Base-by-base conservation (phyloP, 805 yeast species). In the Candida tammaniensis region DNA sequence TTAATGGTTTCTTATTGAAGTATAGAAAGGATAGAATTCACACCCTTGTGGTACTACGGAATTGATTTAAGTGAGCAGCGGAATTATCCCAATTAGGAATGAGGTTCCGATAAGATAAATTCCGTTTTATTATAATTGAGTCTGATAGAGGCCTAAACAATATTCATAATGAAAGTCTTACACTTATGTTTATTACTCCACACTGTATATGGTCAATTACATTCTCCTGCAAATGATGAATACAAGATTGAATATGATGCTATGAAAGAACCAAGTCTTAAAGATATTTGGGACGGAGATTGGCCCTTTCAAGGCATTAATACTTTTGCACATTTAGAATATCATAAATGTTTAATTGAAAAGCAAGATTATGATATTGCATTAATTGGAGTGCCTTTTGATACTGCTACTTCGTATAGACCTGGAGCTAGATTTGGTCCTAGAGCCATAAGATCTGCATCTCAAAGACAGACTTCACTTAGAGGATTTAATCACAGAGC, bases 381-480 rank as follows among this genome's bases (percentile, higher is more conserved):
- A 0, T 44, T 86, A 10, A 68, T 85, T 36, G 95, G 95, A 4
- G 81, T 82, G 1, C 94, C 94, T 0, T 86, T 85, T 47, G 95
- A 85, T 51, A 85, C 93, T 5, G 91, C 91, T 0, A 80, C 80
- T 0, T 72, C 88, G 1, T 85, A 78, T 55, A 68, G 94, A 32
- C 74, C 89, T 0, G 94, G 95, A 5, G 89, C 94, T 2, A 61
- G 95, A 35, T 85, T 85, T 57, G 95, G 95, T 2, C 95, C 91
- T 3, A 59, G 79, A 32, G 82, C 84, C 9, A 79, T 82, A 32
- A 61, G 89, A 44, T 61, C 70, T 2, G 84, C 85, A 2, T 78
- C 85, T 3, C 84, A 78, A 50, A 70, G 94, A 45, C 94, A 85
- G 52, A 75, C 77, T 3, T 55, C 79, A 2, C 54, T 77, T 35